Evolutionary conservation across 768 basidiomycete genomes (phyloP).

Genomic region (Russula emetica): DNA sequence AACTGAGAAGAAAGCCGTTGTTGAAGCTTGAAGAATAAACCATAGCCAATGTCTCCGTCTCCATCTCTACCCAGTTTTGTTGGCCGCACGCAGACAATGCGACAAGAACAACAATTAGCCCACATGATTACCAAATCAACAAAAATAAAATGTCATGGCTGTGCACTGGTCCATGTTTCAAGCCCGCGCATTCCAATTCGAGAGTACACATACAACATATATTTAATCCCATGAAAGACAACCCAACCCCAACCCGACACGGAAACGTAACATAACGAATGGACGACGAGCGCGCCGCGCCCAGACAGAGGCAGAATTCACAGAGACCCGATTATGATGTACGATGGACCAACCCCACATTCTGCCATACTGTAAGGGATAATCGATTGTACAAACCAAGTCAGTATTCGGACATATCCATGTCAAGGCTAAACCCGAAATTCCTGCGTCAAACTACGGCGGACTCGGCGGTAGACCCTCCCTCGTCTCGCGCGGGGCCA

Average conservation of each 20-base stretch:
- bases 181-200: neutral
- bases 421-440: neutral
- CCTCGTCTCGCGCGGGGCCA: neutral
- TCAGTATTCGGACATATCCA: neutral
- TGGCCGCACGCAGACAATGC: neutral
- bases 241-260: neutral
- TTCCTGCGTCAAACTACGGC: neutral
- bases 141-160: no score
- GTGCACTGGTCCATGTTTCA: neutral
- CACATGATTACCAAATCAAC: neutral
- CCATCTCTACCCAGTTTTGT: neutral
- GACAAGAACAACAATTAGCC: neutral
- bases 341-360: neutral
- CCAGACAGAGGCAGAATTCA: constrained; percentile 1
- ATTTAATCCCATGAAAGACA: neutral
- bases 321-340: neutral
- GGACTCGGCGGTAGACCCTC: neutral
- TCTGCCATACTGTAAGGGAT: neutral
- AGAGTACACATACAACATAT: constrained; percentile 3
- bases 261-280: neutral
- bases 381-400: neutral
- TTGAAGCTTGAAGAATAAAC: neutral
- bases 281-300: constrained; percentile 22
- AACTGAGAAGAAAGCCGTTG: neutral
- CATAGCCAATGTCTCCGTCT: neutral